phyloP scores from a whole-genome alignment of 768 basidiomycete species.

The Arthromyces matolae region DNA sequence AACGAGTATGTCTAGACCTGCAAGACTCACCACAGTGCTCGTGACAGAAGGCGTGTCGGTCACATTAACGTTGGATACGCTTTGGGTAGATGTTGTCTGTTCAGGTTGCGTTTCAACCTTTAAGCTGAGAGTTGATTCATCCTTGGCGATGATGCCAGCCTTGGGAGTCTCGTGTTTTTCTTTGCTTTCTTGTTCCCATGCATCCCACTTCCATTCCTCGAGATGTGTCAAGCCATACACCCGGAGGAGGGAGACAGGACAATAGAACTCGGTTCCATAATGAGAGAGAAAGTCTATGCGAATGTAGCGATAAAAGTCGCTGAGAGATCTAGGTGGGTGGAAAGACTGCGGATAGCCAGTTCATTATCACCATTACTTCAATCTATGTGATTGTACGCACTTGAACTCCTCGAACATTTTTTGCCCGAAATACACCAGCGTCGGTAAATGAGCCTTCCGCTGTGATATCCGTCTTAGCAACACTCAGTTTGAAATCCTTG shows the following conservation, averaged over 20 bases:
- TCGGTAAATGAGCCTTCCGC: slow-evolving; percentile 61
- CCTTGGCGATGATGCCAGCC: too few relatives aligned
- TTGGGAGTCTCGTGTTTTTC: slow-evolving; percentile 28
- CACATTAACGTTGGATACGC: neutral
- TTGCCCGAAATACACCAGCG: slow-evolving; percentile 79
- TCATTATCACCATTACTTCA: neutral
- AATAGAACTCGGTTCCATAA: slow-evolving; percentile 95
- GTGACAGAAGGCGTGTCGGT: neutral
- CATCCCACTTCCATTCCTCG: slow-evolving; percentile 93
- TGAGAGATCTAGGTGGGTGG: slow-evolving; percentile 66
- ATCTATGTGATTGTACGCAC: slow-evolving; percentile 40
- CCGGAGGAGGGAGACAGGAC: slow-evolving; percentile 87
- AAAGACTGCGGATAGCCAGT: slow-evolving; percentile 51
- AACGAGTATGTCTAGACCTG: too few relatives aligned
- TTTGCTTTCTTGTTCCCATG: slow-evolving; percentile 70
- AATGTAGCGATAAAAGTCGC: slow-evolving; percentile 89
- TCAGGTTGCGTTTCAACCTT: neutral
- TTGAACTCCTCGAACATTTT: slow-evolving; percentile 89
- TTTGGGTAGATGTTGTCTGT: neutral
- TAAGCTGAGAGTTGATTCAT: slow-evolving; percentile 18
- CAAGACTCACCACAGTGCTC: neutral
- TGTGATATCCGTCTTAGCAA: slow-evolving; percentile 73
- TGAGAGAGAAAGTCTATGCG: slow-evolving; percentile 92
- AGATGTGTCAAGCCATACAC: slow-evolving; percentile 96
- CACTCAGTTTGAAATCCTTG: slow-evolving; percentile 85